These are phyloP conservation scores for Coemansia pectinata DNA, from an alignment of 192 early-diverging fungal genomes.

Conservation along the genomic window DNA sequence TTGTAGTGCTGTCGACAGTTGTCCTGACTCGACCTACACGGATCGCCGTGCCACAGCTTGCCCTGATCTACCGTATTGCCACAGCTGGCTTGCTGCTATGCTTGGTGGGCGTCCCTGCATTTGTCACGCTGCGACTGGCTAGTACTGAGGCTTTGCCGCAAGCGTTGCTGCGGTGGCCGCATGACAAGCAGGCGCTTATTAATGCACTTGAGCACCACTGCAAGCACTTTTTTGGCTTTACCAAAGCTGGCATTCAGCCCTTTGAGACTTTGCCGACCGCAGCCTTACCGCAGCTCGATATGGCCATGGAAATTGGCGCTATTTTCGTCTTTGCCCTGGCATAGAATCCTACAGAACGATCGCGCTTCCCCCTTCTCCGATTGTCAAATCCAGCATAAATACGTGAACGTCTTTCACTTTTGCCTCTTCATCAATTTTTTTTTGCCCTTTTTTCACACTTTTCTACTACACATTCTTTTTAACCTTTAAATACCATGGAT, in stretches of 20 bases:
- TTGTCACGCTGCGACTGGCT: constrained; percentile 1
- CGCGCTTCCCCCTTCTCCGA: neutral
- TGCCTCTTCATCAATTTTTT: neutral
- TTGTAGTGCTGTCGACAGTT: neutral
- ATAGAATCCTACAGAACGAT: constrained; percentile 6
- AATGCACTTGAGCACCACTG: neutral
- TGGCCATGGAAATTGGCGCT: constrained; percentile 6
- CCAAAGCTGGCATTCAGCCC: neutral
- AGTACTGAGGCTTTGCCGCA: neutral
- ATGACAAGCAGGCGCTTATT: constrained; percentile 6
- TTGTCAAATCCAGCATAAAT: neutral
- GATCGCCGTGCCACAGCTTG: neutral
- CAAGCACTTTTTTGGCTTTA: neutral
- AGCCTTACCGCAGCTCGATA: constrained; percentile 13
- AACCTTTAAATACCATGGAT: neutral
- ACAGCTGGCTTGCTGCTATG: neutral
- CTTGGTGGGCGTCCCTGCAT: constrained; percentile 6
- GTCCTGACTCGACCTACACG: neutral
- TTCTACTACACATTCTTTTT: neutral
- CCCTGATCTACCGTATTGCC: neutral
- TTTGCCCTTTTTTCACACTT: neutral
- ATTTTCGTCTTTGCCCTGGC: constrained; percentile 16
- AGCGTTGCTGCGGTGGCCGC: constrained; percentile 31
- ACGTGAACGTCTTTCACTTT: neutral
- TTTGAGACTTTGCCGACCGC: neutral